These are phyloP conservation scores for Viola pubescens DNA, from an alignment of 441 rosid species.

Conservation along the genomic window DNA sequence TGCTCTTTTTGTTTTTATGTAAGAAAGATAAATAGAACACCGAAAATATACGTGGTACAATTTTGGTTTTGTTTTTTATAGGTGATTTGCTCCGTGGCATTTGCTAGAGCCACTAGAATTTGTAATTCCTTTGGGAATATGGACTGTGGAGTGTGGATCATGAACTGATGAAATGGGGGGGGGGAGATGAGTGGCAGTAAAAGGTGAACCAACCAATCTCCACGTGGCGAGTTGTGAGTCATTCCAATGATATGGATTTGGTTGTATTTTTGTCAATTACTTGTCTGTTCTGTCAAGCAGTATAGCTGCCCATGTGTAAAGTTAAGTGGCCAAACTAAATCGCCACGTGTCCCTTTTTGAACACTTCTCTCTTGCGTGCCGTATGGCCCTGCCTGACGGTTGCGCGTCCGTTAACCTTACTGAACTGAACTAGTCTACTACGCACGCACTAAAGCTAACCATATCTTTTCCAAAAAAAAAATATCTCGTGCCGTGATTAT, in stretches of 20 bases:
- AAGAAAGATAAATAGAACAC: too few species aligned
- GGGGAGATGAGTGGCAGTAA: constrained; percentile 15
- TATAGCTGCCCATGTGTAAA: not conserved
- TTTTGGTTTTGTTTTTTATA: too few species aligned
- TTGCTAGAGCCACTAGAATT: too few species aligned
- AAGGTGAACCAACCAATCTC: constrained; percentile 1
- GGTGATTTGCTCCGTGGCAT: too few species aligned
- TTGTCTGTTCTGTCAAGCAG: constrained; percentile 23
- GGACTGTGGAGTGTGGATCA: too few species aligned
- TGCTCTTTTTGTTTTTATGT: too few species aligned
- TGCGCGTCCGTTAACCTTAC: constrained; percentile 17
- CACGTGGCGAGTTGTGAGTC: constrained; percentile 19
- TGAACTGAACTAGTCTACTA: constrained; percentile 9
- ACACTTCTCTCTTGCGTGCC: constrained; percentile 28
- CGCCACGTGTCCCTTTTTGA: constrained; percentile 18
- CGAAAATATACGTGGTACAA: too few species aligned
- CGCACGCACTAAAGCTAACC: not conserved
- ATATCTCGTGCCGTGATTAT: too few species aligned
- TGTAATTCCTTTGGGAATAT: too few species aligned
- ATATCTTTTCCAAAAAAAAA: too few species aligned
- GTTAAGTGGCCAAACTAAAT: not conserved
- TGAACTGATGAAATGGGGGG: too few species aligned
- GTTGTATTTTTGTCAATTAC: constrained; percentile 10
- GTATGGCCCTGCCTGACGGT: constrained; percentile 25
- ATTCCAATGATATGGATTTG: constrained; percentile 23